phyloP scores from a whole-genome alignment of 495 filamentous ascomycete species.

The Rostrohypoxylon terebratum region DNA sequence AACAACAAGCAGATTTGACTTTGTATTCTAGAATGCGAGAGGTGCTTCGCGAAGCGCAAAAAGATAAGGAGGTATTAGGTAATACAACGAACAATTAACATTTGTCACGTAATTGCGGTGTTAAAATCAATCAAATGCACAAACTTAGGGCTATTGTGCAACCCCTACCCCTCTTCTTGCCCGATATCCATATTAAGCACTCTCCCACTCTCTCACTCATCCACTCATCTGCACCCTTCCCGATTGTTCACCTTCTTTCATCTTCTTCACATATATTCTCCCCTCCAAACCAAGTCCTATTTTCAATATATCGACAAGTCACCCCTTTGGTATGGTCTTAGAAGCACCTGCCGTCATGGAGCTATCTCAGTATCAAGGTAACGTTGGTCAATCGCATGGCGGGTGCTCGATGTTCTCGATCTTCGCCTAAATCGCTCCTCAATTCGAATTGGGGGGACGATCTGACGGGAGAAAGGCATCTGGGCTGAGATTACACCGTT shows the following conservation, averaged over 20 bases:
- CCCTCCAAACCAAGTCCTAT: slow-evolving; percentile 4
- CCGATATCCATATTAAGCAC: slow-evolving; percentile 23
- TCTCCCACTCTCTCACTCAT: neutral
- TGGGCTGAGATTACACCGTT: slow-evolving; percentile 49
- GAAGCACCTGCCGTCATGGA: slow-evolving; percentile 43
- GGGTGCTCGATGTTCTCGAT: slow-evolving; percentile 62
- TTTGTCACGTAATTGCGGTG: no score
- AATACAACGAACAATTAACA: neutral
- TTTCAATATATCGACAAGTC: slow-evolving; percentile 4
- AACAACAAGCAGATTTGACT: slow-evolving; percentile 39
- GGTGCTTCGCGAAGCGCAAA: slow-evolving; percentile 46
- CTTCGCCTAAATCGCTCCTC: slow-evolving; percentile 22
- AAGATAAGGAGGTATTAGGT: slow-evolving; percentile 4
- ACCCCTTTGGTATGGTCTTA: slow-evolving; percentile 34
- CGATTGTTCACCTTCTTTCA: neutral
- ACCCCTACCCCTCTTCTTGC: slow-evolving; percentile 25
- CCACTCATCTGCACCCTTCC: neutral
- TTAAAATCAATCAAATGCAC: no score
- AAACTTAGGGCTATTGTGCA: no score
- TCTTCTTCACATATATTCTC: neutral
- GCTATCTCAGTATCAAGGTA: slow-evolving; percentile 49
- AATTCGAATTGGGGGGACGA: slow-evolving; percentile 11
- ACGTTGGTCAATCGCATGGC: slow-evolving; percentile 64
- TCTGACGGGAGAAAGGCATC: slow-evolving; percentile 36
- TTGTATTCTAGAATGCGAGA: slow-evolving; percentile 49